Evolutionary conservation across 2,329 filamentous ascomycete species (phyloP).

Genomic region (Spiromastix sp.): DNA sequence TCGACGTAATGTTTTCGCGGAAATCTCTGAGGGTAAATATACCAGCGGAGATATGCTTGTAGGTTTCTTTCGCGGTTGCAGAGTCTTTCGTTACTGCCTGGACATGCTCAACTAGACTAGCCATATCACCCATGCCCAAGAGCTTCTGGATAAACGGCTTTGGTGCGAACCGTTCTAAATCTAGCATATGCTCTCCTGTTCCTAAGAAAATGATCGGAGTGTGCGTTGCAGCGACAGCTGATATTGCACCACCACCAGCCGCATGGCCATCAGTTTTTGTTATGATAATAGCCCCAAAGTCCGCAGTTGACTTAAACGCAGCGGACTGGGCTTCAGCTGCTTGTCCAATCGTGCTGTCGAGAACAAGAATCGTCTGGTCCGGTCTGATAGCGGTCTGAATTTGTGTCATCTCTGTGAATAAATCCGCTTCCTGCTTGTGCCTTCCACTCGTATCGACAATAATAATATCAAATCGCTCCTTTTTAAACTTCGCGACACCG

Average conservation of each 20-base stretch:
- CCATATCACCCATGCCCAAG: slow-evolving; percentile 94
- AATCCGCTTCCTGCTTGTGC: slow-evolving; percentile 85
- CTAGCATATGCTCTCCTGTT: slow-evolving; percentile 93
- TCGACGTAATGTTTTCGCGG: slow-evolving; percentile 89
- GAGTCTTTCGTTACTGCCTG: slow-evolving; percentile 92
- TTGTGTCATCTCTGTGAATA: slow-evolving; percentile 97
- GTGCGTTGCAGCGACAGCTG: slow-evolving; percentile 88
- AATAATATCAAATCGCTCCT: slow-evolving; percentile 95
- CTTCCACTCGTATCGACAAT: slow-evolving; percentile 96
- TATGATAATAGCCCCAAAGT: slow-evolving; percentile 97
- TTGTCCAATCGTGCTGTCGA: slow-evolving; percentile 93
- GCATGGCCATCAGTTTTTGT: slow-evolving; percentile 97
- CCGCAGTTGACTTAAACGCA: slow-evolving; percentile 93
- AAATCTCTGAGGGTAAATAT: slow-evolving; percentile 93
- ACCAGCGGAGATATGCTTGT: slow-evolving; percentile 96
- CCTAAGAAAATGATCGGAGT: slow-evolving; percentile 97
- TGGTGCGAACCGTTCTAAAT: slow-evolving; percentile 85
- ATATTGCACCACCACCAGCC: slow-evolving; percentile 92
- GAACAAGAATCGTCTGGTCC: slow-evolving; percentile 96
- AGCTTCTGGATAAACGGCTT: slow-evolving; percentile 90
- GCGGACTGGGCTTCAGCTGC: slow-evolving; percentile 89
- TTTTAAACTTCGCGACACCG: slow-evolving; percentile 97
- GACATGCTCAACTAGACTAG: slow-evolving; percentile 89
- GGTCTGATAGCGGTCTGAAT: slow-evolving; percentile 85
- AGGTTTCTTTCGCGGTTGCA: slow-evolving; percentile 69